Conservation (phyloP, 1,139 yeast species). For the Taphrina sp. region DNA sequence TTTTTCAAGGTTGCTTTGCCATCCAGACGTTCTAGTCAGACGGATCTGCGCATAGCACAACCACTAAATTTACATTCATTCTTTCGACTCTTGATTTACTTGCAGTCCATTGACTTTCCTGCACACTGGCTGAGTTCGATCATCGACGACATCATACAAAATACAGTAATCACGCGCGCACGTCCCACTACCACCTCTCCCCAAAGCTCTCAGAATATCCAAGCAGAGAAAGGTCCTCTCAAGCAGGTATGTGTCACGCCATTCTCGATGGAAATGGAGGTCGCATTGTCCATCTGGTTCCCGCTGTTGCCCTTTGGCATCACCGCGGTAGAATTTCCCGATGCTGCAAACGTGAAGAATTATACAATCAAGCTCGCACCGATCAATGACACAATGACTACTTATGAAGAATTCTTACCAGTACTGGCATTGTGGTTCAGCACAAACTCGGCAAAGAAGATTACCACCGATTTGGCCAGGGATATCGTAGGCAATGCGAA, state of each 20-base stretch:
- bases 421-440: slow-evolving; percentile 27
- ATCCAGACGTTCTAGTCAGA: not conserved
- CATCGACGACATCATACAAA: slow-evolving; percentile 26
- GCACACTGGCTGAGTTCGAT: slow-evolving; percentile 28
- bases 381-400: not conserved
- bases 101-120: slow-evolving; percentile 21
- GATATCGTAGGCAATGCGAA: slow-evolving; percentile 26
- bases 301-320: slow-evolving; percentile 29
- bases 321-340: slow-evolving; percentile 25
- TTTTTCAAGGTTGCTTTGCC: slow-evolving; percentile 23
- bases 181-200: slow-evolving; percentile 7
- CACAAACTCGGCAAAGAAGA: slow-evolving; percentile 15
- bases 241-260: slow-evolving; percentile 26
- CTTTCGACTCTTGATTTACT: slow-evolving; percentile 18
- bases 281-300: slow-evolving; percentile 22
- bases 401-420: slow-evolving; percentile 13
- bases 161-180: slow-evolving; percentile 25
- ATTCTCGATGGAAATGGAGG: slow-evolving; percentile 30
- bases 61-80: slow-evolving; percentile 28
- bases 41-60: slow-evolving; percentile 7
- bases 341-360: slow-evolving; percentile 16
- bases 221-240: slow-evolving; percentile 9
- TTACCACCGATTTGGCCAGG: slow-evolving; percentile 21
- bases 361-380: slow-evolving; percentile 17
- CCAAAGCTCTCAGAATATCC: not conserved